phyloP scores from a whole-genome alignment of 768 basidiomycete species.

The Kwoniella dejecticola region DNA sequence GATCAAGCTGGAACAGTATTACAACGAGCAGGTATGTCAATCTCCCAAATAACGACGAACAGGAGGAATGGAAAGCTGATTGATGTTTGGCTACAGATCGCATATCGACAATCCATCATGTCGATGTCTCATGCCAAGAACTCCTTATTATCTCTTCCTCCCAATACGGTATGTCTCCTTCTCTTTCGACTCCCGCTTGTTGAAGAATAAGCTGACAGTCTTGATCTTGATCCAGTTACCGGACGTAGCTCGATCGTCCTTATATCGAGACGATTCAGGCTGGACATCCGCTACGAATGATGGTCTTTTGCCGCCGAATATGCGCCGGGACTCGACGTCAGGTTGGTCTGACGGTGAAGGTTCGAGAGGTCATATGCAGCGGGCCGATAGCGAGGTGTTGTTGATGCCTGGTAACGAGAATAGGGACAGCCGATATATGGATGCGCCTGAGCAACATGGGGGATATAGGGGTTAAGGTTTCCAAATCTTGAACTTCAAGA shows the following conservation, averaged over 20 bases:
- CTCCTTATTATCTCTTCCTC: conserved; percentile 38
- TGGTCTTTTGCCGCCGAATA: conserved; percentile 29
- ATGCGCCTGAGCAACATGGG: conserved; percentile 11
- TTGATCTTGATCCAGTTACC: conserved; percentile 33
- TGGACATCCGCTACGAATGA: conserved; percentile 16
- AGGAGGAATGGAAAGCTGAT: neutral
- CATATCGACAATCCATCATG: conserved; percentile 54
- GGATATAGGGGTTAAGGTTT: conserved; percentile 6
- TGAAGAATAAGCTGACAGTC: neutral
- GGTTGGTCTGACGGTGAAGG: conserved; percentile 30
- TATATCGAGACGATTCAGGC: conserved; percentile 32
- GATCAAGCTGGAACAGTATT: conserved; percentile 82
- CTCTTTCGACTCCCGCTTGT: neutral
- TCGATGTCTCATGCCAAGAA: conserved; percentile 52
- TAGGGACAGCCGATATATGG: conserved; percentile 17
- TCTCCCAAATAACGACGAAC: no score
- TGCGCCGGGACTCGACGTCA: conserved; percentile 32
- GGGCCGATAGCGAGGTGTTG: conserved; percentile 41
- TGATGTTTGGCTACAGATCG: conserved; percentile 32
- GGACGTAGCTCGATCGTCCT: conserved; percentile 34
- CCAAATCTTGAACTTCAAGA: no score
- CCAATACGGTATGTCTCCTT: conserved; percentile 36
- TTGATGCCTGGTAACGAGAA: conserved; percentile 18
- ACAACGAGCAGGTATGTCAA: conserved; percentile 84
- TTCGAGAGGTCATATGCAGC: neutral